Evolutionary conservation across 2,329 filamentous ascomycete genomes (phyloP).

Genomic region (Fusarium bulbicola): DNA sequence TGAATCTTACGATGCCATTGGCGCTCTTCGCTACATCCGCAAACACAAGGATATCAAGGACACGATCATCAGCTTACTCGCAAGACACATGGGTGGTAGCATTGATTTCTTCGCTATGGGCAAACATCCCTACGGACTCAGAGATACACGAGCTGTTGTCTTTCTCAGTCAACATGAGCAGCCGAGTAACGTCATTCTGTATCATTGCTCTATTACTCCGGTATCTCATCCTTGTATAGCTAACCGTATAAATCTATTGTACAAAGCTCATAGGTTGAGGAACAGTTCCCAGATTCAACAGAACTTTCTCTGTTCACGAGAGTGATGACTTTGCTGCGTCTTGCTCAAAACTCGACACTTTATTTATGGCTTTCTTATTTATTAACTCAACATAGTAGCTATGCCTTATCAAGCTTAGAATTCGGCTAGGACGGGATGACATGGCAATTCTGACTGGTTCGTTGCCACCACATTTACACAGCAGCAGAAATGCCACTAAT

Average conservation of each 20-base stretch:
- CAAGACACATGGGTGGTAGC: neutral
- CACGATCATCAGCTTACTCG: neutral
- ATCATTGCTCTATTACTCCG: neutral
- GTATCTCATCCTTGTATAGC: too few relatives aligned
- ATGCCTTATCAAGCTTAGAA: neutral
- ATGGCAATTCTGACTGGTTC: neutral
- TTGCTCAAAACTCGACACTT: too few relatives aligned
- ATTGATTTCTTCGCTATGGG: neutral
- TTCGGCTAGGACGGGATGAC: neutral
- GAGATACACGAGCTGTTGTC: neutral
- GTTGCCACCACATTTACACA: neutral
- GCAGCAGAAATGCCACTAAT: neutral
- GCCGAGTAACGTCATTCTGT: neutral
- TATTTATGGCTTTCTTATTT: too few relatives aligned
- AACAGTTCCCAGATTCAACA: neutral
- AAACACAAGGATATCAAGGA: neutral
- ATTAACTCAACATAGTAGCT: neutral
- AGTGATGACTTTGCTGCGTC: neutral
- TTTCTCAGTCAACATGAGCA: neutral
- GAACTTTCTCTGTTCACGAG: too few relatives aligned
- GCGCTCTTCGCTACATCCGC: neutral
- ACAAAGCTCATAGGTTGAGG: neutral
- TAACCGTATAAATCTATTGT: too few relatives aligned
- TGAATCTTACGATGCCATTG: neutral
- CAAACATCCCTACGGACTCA: neutral